phyloP scores from a whole-genome alignment of 2,329 filamentous ascomycete genomes.

The Dendryphion nanum region DNA sequence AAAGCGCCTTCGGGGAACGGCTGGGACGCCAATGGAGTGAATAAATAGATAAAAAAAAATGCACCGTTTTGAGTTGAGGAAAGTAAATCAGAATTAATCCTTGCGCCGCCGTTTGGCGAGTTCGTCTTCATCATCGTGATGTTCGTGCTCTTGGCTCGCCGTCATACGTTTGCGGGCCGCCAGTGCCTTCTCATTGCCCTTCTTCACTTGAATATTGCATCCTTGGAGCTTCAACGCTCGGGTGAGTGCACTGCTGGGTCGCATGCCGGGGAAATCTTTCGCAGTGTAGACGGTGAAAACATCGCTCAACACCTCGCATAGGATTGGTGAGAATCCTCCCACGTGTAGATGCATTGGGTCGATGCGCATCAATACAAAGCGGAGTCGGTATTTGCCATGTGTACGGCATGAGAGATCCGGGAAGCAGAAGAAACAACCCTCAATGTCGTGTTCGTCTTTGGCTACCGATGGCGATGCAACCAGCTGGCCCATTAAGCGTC shows the following conservation, averaged over 20 bases:
- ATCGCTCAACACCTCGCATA: slow-evolving; percentile 61
- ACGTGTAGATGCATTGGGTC: slow-evolving; percentile 59
- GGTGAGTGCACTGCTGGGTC: slow-evolving; percentile 70
- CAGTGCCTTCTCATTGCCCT: slow-evolving; percentile 68
- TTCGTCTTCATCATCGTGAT: slow-evolving; percentile 36
- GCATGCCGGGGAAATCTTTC: slow-evolving; percentile 85
- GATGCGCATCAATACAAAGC: slow-evolving; percentile 71
- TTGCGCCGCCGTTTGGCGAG: slow-evolving; percentile 34
- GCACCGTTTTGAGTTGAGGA: no score
- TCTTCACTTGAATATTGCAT: slow-evolving; percentile 82
- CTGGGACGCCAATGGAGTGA: not conserved
- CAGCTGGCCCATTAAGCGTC: slow-evolving; percentile 75
- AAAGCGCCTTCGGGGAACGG: not conserved
- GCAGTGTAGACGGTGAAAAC: slow-evolving; percentile 79
- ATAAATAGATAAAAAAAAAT: no score
- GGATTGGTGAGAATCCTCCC: slow-evolving; percentile 50
- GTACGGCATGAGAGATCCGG: slow-evolving; percentile 78
- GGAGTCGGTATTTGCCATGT: slow-evolving; percentile 71
- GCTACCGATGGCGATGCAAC: slow-evolving; percentile 76
- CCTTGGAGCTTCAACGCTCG: slow-evolving; percentile 75
- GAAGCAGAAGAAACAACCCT: slow-evolving; percentile 85
- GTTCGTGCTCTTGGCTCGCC: slow-evolving; percentile 41
- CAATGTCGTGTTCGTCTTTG: slow-evolving; percentile 67
- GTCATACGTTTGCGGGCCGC: slow-evolving; percentile 42
- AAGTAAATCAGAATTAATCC: no score